Base-by-base conservation (phyloP, 1,284 basidiomycete genomes). In the Erythrobasidium hasegawianum region DNA sequence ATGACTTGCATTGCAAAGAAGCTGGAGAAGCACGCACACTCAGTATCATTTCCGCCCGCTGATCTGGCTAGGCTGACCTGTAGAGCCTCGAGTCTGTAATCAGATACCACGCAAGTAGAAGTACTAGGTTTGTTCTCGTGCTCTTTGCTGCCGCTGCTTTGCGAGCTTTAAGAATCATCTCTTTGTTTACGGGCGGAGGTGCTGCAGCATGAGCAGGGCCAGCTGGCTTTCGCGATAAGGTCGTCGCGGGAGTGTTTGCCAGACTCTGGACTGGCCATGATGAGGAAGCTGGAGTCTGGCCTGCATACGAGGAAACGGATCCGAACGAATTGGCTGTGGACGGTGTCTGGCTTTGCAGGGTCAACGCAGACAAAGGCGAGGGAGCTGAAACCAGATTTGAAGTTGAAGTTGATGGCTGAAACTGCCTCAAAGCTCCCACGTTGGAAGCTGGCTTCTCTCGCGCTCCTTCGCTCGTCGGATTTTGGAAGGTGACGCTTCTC, bases 101-200 rank as follows among this genome's bases (percentile, higher is more conserved):
- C 2, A 65, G 45, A 39, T 65, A 65, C 62, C 62, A 65, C n/a
- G 45, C 62, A 2, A 65, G 56, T 24, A 65, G 41, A 22, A 65
- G 41, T 16, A 65, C 56, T 43, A 65, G 56, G 38, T 65, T 57
- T 38, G 57, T 56, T 40, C 62, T 22, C 20, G 58, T n/a, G 22
- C 40, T 39, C 47, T 57, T 65, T 22, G 62, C 54, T 52, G 54
- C 47, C 7, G 41, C 55, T 33, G 55, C 40, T 53, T 40, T 50
- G 20, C 62, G 57, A 18, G 62, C 62, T 58, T 65, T 52, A 16
- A 65, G 18, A 2, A 43, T 55, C 24, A 65, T 20, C 24, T 53
- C 29, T 20, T 41, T 41, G 47, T 65, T 55, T 27, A 57, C 61
- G 27, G 61, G 52, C 8, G 56, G 53, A 56, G 40, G 40, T 14